Evolutionary conservation across 768 basidiomycete genomes (phyloP).

Genomic region (Serendipita indica): DNA sequence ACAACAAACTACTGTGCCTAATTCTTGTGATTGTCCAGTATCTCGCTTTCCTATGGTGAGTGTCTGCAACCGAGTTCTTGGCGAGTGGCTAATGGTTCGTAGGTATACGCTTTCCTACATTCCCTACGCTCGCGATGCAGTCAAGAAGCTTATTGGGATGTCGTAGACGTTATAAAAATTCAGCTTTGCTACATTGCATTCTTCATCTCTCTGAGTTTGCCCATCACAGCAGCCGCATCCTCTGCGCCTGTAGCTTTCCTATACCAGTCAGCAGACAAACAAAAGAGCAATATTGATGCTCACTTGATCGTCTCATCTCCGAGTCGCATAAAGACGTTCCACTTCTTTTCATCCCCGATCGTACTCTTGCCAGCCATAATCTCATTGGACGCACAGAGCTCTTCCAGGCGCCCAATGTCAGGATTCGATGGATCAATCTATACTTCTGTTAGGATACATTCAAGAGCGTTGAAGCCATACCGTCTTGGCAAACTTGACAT

Average conservation of each 20-base stretch:
- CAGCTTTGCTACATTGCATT: slow-evolving; percentile 35
- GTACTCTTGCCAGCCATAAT: slow-evolving; percentile 71
- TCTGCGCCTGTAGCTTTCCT: slow-evolving; percentile 39
- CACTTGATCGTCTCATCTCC: slow-evolving; percentile 47
- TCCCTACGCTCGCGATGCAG: slow-evolving; percentile 70
- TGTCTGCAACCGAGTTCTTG: slow-evolving; percentile 30
- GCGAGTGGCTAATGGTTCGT: not conserved
- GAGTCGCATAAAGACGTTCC: slow-evolving; percentile 92
- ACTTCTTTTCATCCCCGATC: slow-evolving; percentile 83
- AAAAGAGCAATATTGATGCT: slow-evolving; percentile 19
- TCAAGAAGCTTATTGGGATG: slow-evolving; percentile 48
- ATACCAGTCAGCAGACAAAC: slow-evolving; percentile 8
- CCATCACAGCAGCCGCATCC: slow-evolving; percentile 50
- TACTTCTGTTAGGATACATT: not conserved
- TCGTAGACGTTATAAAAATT: slow-evolving; percentile 7
- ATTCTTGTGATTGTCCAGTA: slow-evolving; percentile 84
- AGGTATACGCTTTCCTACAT: slow-evolving; percentile 45
- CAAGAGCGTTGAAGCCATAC: not conserved
- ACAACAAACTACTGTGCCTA: slow-evolving; percentile 22
- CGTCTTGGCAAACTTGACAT: slow-evolving; percentile 50
- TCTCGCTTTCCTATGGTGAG: slow-evolving; percentile 82
- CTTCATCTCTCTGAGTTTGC: slow-evolving; percentile 64
- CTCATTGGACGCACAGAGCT: slow-evolving; percentile 41
- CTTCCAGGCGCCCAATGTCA: slow-evolving; percentile 42
- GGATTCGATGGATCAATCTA: slow-evolving; percentile 45